Evolutionary conservation across 1,139 yeast species (phyloP).

Genomic region (Saccharomyces uvarum): DNA sequence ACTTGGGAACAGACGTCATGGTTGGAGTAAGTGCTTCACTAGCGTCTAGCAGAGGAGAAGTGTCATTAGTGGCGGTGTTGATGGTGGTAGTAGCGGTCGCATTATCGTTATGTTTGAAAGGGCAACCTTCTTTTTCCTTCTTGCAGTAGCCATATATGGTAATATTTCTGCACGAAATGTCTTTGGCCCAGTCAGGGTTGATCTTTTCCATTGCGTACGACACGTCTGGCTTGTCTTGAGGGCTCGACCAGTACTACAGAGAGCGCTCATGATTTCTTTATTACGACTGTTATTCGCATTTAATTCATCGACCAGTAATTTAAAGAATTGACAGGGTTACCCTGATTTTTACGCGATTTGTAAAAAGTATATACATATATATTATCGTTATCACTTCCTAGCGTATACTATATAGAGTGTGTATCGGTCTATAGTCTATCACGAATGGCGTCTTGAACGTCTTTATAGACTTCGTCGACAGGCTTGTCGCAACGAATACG

Average conservation of each 20-base stretch:
- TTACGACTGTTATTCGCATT: background rate
- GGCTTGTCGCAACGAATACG: slow-evolving; percentile 71
- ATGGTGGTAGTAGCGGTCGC: slow-evolving; percentile 10
- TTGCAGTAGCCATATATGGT: slow-evolving; percentile 85
- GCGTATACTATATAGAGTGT: background rate
- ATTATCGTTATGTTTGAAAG: slow-evolving; percentile 51
- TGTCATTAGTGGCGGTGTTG: background rate
- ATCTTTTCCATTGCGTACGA: slow-evolving; percentile 24
- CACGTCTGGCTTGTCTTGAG: background rate
- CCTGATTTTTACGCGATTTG: background rate
- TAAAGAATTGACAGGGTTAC: background rate
- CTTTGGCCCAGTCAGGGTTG: slow-evolving; percentile 53
- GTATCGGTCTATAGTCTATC: slow-evolving; percentile 15
- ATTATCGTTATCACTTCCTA: background rate
- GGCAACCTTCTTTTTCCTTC: slow-evolving; percentile 83
- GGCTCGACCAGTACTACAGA: background rate
- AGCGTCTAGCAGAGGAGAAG: background rate
- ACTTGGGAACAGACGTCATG: slow-evolving; percentile 18
- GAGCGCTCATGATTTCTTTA: background rate
- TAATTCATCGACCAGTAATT: background rate
- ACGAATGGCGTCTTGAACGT: slow-evolving; percentile 60
- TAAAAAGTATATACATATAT: background rate
- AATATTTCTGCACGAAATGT: slow-evolving; percentile 78
- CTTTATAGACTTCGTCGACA: slow-evolving; percentile 68
- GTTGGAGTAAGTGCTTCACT: slow-evolving; percentile 5